Base-by-base conservation (phyloP, 331 rosid genomes). In the Malus hybrid region DNA sequence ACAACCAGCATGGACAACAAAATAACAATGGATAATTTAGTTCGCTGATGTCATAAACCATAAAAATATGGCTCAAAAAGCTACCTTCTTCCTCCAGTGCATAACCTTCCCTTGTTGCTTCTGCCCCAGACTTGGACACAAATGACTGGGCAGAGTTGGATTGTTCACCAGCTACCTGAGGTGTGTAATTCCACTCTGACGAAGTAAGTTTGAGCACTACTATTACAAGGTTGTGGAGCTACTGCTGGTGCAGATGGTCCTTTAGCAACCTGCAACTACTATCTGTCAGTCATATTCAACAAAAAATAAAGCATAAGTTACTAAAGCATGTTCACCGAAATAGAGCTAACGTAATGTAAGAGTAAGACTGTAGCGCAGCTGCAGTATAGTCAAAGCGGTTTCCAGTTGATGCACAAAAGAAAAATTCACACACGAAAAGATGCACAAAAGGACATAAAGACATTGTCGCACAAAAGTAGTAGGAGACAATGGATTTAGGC, bases 21-120 rank as follows among this genome's bases (percentile, higher is more conserved):
- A 33, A 33, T 33, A 33, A 33, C 34, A 33, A 33, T 33, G 34
- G 34, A 33, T 33, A 33, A 33, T 33, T 33, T 33, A 33, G 34
- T 33, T 33, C 2, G 34, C 34, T 33, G 34, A 33, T 1, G 7
- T 33, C 34, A 33, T 33, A 33, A 33, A 33, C 34, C 31, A 36
- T 33, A 13, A 36, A n/a, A 44, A 42, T 31, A 70, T 39, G 67
- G 48, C 42, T 76, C 63, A 83, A 85, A 24, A 32, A 33, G n/a
- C 44, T 34, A 93, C 99, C 99, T 89, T 90, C 97, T 18, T 92
- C 92, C 72, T 94, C 97, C 18, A 82, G 64, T 31, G 86, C 88
- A 76, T 68, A 88, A 73, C 84, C 75, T 76, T 94, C 99, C 63
- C 87, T 96, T 4, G 83, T 74, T 33, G 85, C 79, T 78, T 92